Conservation (phyloP, 169 alveolate species). For the Eimeria sp. region DNA sequence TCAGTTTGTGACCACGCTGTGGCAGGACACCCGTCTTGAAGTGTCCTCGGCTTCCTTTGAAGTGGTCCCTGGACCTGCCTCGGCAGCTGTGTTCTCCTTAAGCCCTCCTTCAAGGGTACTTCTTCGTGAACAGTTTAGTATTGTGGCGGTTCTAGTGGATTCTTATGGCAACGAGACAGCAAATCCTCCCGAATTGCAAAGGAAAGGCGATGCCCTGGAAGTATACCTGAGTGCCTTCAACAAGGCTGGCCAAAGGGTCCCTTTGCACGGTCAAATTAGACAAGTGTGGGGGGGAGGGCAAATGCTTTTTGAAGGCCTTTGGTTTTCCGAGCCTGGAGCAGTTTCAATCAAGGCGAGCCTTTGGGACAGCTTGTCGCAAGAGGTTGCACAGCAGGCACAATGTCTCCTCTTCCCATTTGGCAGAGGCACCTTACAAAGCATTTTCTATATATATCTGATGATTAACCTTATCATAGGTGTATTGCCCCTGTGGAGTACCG, state of each 20-base stretch:
- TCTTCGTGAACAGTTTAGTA: constrained; percentile 37
- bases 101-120: constrained; percentile 56
- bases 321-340: constrained; percentile 42
- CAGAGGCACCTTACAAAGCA: not conserved
- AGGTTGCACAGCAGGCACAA: constrained; percentile 1
- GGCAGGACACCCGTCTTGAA: constrained; percentile 56
- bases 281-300: constrained; percentile 62
- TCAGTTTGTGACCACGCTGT: constrained; percentile 45
- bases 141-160: constrained; percentile 52
- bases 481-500: not conserved
- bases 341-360: constrained; percentile 44
- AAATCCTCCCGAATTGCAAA: constrained; percentile 4
- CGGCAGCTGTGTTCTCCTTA: constrained; percentile 30
- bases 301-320: constrained; percentile 34
- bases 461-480: not conserved
- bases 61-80: constrained; percentile 54
- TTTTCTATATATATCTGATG: not conserved
- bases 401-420: not conserved
- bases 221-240: constrained; percentile 32
- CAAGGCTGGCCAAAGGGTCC: constrained; percentile 23
- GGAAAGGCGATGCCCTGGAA: constrained; percentile 28
- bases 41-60: constrained; percentile 60
- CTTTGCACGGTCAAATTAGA: constrained; percentile 1
- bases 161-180: constrained; percentile 40
- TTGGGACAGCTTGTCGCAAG: not conserved